A percentile compares a stretch with the other conserved stretches of the same genome.
These are phyloP conservation scores for Eutrema japonicum DNA, from an alignment of 345 rosid species.

Conservation along the genomic window DNA sequence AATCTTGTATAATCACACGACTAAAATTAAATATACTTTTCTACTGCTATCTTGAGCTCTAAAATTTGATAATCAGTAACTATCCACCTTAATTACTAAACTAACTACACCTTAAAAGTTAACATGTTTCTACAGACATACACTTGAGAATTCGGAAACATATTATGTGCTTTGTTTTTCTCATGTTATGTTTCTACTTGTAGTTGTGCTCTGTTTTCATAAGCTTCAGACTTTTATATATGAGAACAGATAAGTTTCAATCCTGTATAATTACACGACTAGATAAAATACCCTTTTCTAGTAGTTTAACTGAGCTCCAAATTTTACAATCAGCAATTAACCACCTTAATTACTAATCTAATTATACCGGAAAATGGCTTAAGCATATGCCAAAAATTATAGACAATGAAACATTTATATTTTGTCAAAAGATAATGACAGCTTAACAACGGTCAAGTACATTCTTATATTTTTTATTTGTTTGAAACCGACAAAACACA, in stretches of 20 bases:
- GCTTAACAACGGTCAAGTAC: constrained; percentile 18
- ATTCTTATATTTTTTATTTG: neutral
- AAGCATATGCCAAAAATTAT: neutral
- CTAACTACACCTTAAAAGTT: neutral
- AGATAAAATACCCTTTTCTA: neutral
- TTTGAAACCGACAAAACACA: neutral
- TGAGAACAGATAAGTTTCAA: neutral
- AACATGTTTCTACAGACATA: neutral
- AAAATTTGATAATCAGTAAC: too few relatives aligned
- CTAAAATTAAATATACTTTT: too few relatives aligned
- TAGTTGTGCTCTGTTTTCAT: neutral
- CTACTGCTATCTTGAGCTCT: too few relatives aligned
- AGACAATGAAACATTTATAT: neutral
- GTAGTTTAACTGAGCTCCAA: neutral
- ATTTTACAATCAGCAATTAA: neutral
- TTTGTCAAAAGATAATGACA: constrained; percentile 23
- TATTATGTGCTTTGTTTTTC: neutral
- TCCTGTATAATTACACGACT: neutral
- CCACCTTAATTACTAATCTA: neutral
- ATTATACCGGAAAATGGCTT: neutral
- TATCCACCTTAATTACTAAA: neutral
- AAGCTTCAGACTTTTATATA: neutral
- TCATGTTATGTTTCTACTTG: neutral
- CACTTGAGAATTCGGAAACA: neutral
- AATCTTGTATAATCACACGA: neutral